A percentile compares a stretch with the other conserved stretches of the same genome.
These are phyloP conservation scores for Phytophthora pseudosyringae DNA, from an alignment of 352 stramenopile species.

Conservation along the genomic window DNA sequence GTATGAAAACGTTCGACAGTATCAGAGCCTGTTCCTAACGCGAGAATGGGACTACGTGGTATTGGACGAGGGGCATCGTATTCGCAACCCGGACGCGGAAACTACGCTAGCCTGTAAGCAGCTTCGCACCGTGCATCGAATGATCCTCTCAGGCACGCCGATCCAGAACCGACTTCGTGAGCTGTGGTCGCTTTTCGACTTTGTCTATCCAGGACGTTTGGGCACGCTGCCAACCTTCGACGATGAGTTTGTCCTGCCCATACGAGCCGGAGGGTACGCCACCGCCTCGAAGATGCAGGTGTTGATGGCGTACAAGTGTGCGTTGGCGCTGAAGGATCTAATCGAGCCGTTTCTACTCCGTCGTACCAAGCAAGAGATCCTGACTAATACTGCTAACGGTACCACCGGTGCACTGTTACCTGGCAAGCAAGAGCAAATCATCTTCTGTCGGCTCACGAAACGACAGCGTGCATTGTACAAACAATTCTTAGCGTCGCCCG, in stretches of 20 bases:
- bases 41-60: constrained; percentile 98
- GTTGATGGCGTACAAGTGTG: constrained; percentile 97
- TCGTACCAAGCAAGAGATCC: constrained; percentile 94
- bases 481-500: constrained; percentile 91
- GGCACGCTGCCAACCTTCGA: constrained; percentile 98
- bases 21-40: constrained; percentile 89
- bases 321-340: constrained; percentile 95
- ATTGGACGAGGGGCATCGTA: constrained; percentile 97
- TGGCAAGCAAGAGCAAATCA: constrained; percentile 98
- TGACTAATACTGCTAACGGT: constrained; percentile 50
- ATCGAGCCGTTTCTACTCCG: constrained; percentile 98
- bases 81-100: constrained; percentile 44
- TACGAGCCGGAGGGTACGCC: constrained; percentile 62
- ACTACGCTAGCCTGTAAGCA: too few relatives aligned
- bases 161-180: constrained; percentile 96
- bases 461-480: constrained; percentile 93
- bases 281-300: constrained; percentile 88
- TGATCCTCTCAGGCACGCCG: constrained; percentile 93
- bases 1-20: constrained; percentile 96
- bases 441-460: constrained; percentile 95
- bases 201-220: constrained; percentile 97
- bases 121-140: constrained; percentile 67
- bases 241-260: constrained; percentile 87
- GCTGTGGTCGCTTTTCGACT: constrained; percentile 98
- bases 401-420: constrained; percentile 73